Conservation (phyloP, 371 early-diverging fungal species). For the Mucor indicus region DNA sequence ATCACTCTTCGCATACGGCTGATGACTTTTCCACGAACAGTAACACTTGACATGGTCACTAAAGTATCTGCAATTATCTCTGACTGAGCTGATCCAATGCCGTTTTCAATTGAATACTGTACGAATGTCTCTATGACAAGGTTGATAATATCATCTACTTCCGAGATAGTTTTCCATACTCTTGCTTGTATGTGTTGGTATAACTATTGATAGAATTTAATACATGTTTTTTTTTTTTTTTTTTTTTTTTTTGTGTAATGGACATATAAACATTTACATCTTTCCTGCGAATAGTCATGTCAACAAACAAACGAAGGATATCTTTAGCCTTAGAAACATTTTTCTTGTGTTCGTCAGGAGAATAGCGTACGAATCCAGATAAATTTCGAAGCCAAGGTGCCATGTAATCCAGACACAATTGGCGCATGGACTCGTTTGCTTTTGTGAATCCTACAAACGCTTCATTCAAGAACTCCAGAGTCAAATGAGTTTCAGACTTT, state of each 20-base stretch:
- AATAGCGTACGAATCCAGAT: conserved; percentile 54
- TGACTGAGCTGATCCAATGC: conserved; percentile 74
- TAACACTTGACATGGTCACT: conserved; percentile 76
- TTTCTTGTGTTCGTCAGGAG: conserved; percentile 45
- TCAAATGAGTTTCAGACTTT: conserved; percentile 71
- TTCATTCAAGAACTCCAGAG: conserved; percentile 87
- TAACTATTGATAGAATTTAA: conserved; percentile 34
- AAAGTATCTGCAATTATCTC: conserved; percentile 85
- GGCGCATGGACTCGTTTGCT: conserved; percentile 67
- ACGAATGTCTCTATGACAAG: conserved; percentile 79
- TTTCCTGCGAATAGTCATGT: conserved; percentile 75
- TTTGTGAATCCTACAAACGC: conserved; percentile 79
- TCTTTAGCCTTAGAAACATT: conserved; percentile 66
- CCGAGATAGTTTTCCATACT: conserved; percentile 80
- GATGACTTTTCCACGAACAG: conserved; percentile 82
- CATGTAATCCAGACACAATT: conserved; percentile 85
- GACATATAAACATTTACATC: conserved; percentile 40
- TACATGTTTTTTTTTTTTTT: background rate
- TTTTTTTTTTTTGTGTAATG: background rate
- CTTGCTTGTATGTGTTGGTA: conserved; percentile 80
- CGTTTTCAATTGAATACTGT: conserved; percentile 75
- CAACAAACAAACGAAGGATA: conserved; percentile 72
- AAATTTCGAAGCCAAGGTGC: conserved; percentile 88
- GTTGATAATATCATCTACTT: conserved; percentile 76
- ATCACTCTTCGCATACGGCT: conserved; percentile 76